Evolutionary conservation across 2,329 filamentous ascomycete species (phyloP), one percentile per base, ranked within the genome.

Genomic region (Neurospora sp.): DNA sequence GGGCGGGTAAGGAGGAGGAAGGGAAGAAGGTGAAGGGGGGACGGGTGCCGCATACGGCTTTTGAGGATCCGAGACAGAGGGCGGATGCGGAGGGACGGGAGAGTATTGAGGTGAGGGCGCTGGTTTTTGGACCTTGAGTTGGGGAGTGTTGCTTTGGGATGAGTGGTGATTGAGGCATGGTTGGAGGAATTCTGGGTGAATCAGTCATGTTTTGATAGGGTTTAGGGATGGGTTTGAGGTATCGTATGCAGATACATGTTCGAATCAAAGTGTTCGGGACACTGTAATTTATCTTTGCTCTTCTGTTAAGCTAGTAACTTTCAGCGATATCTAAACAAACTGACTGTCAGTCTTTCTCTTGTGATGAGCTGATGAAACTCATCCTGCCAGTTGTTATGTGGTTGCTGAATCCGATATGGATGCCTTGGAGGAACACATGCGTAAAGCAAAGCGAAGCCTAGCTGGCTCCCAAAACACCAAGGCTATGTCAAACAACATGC

Each of bases 81-180:
- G 81, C 84, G 19, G 91, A 90, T 66, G 92, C 91, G 4, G 88
- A 89, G 73, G 87, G 86, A 0, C 85, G 93, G 73, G 92, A 97
- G 83, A 97, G 93, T 78, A 97, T 97, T 78, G 94, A 97, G 80
- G 91, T 97, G 17, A 86, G 94, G 75, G 89, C 92, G 42, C 83
- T 97, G 79, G 91, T 97, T 0, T 97, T 97, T 84, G 91, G 91
- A 0, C 82, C 84, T 15, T 86, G 73, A 81, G 19, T 11, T 23
- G 5, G 19, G 43, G 43, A 3, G 19, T 52, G 46, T 58, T 58
- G 11, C 3, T 13, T 58, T 33, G 6, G 6, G 23, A 3, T 17
- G 11, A n/a, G 7, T 17, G 23, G 19, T 23, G 11, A 58, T 6
- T 13, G n/a, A 7, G n/a, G 19, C 4, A 2, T 4, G n/a, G 43